These are phyloP conservation scores for Lentinula detonsa DNA, from an alignment of 768 basidiomycete species.

Conservation along the genomic window DNA sequence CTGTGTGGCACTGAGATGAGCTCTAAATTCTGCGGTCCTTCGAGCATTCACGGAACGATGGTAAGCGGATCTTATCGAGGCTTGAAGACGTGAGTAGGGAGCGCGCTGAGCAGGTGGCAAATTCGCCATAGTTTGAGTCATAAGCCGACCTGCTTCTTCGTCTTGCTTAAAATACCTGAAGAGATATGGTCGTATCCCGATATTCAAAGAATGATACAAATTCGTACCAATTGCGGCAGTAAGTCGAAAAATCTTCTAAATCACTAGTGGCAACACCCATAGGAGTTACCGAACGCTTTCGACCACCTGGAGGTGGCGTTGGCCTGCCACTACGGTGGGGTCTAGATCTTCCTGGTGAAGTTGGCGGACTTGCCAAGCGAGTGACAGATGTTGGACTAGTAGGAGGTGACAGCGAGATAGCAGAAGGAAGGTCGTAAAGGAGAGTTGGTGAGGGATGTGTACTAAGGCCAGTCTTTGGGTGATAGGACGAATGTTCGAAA, in stretches of 20 bases:
- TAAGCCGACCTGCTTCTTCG: constrained; percentile 67
- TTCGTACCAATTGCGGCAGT: constrained; percentile 72
- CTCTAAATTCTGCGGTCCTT: constrained; percentile 79
- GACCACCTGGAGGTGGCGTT: constrained; percentile 50
- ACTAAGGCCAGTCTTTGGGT: constrained; percentile 36
- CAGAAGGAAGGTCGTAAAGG: constrained; percentile 71
- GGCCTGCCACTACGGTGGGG: constrained; percentile 44
- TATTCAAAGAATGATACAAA: constrained; percentile 6
- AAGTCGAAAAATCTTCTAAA: constrained; percentile 71
- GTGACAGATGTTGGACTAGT: constrained; percentile 42
- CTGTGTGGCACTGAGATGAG: constrained; percentile 71
- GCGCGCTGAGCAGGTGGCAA: constrained; percentile 82
- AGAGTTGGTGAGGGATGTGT: constrained; percentile 49
- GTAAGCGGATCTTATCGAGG: constrained; percentile 79
- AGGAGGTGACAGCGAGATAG: constrained; percentile 52
- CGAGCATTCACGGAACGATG: constrained; percentile 76
- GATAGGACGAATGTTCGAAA: constrained; percentile 40
- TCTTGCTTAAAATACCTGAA: constrained; percentile 82
- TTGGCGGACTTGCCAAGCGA: constrained; percentile 48
- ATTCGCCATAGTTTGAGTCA: constrained; percentile 78
- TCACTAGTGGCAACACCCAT: constrained; percentile 60
- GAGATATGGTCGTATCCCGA: not conserved
- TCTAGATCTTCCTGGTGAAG: constrained; percentile 44
- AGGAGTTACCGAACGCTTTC: constrained; percentile 67
- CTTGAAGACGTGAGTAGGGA: constrained; percentile 81